These are phyloP conservation scores for Protomyces inouyei DNA, from an alignment of 1,139 yeast genomes.

Conservation along the genomic window DNA sequence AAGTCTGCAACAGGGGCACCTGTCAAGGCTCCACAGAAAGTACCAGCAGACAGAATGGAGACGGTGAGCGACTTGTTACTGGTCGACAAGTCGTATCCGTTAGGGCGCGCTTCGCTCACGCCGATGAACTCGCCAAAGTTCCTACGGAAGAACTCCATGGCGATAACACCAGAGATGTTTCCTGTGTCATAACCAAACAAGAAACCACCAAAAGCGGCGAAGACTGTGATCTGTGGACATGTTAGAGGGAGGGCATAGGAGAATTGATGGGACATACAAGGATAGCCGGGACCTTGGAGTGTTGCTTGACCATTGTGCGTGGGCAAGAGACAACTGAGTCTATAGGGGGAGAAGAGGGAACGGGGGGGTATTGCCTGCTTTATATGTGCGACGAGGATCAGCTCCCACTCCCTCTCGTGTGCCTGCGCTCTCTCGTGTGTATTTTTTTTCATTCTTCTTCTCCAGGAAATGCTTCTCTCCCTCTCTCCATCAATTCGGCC, in stretches of 20 bases:
- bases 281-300: constrained; percentile 1
- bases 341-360: background rate
- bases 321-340: background rate
- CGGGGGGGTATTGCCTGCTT: background rate
- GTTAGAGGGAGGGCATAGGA: background rate
- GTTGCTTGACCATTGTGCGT: background rate
- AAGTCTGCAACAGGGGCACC: constrained; percentile 58
- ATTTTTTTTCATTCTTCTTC: background rate
- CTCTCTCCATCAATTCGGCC: background rate
- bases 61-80: constrained; percentile 56
- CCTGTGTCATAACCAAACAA: constrained; percentile 60
- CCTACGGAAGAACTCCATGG: constrained; percentile 48
- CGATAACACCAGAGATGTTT: constrained; percentile 55
- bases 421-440: background rate
- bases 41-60: constrained; percentile 49
- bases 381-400: background rate
- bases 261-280: background rate
- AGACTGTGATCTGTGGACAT: constrained; percentile 32
- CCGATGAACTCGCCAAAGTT: constrained; percentile 8
- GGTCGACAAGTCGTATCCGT: constrained; percentile 44
- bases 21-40: constrained; percentile 42
- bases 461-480: background rate
- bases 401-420: background rate
- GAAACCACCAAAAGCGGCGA: constrained; percentile 55
- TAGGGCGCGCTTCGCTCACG: constrained; percentile 34